Base-by-base conservation (phyloP, 2,329 filamentous ascomycete genomes). In the Pestalotiopsis sp. region DNA sequence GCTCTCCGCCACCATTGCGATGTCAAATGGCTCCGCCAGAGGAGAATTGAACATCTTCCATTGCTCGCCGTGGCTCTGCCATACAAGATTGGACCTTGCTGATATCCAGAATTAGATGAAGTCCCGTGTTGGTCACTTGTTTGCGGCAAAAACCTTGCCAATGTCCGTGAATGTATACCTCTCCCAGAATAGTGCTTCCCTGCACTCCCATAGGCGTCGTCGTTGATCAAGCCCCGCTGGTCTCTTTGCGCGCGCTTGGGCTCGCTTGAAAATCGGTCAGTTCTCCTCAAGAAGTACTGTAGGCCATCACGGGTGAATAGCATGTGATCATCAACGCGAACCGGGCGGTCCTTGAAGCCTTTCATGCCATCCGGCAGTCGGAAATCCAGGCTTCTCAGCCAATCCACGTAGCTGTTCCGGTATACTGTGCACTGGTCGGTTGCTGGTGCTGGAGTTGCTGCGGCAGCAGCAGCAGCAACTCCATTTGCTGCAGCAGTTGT, bases 101-200 rank as follows among this genome's bases (percentile, higher is more conserved):
- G 36, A 70, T 39, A 45, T 69, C 66, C 68, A 68, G 66, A 12
- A 69, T 7, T 13, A 70, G 23, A 39, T 66, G 58, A 39, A 56
- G 66, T 36, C 67, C 67, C 1, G 61, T 68, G 4, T 17, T 23
- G 20, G 20, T 23, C 7, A 38, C 20, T 1, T 57, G 1, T 6
- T 25, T 41, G 4, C 61, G 41, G 14, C 3, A 39, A 12, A 11
- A 11, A 2, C 27, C 59, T 20, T 36, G 7, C n/a, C 14, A 12
- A 17, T 62, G 7, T 11, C 59, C 27, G 13, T 62, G 7, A 27
- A 17, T n/a, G 25, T 62, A 62, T 9, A 62, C 17, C 17, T 62
- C 59, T 62, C 59, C 59, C 7, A 62, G 36, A 31, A 13, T 41
- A 62, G 4, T 3, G 27, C 59, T 20, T 12, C 27, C 5, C n/a